phyloP scores from a whole-genome alignment of 768 basidiomycete genomes.

The Cyclocybe aegerita region DNA sequence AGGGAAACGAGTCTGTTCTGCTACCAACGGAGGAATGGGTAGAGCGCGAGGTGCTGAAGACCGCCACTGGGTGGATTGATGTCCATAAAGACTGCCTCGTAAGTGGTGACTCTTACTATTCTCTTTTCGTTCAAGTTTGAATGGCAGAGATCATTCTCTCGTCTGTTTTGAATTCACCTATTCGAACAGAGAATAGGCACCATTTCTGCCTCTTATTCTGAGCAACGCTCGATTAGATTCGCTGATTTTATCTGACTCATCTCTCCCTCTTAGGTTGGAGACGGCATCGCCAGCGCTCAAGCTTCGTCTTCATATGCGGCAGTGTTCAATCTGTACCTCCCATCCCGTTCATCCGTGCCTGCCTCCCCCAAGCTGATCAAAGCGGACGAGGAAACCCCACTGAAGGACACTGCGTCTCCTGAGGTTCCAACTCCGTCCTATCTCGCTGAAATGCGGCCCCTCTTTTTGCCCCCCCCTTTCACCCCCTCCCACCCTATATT shows the following conservation, averaged over 20 bases:
- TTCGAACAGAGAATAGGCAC: slow-evolving; percentile 2
- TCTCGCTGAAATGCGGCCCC: slow-evolving; percentile 53
- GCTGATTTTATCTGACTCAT: slow-evolving; percentile 17
- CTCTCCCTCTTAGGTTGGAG: slow-evolving; percentile 32
- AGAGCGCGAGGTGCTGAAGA: slow-evolving; percentile 70
- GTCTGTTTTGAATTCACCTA: slow-evolving; percentile 1
- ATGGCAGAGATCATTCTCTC: slow-evolving; percentile 3
- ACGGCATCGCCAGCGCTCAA: slow-evolving; percentile 31
- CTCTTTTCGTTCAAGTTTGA: slow-evolving; percentile 11
- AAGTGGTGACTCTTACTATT: slow-evolving; percentile 32
- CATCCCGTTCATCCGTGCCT: slow-evolving; percentile 26
- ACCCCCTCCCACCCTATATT: slow-evolving; percentile 75
- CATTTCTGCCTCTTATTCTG: slow-evolving; percentile 8
- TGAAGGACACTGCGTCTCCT: slow-evolving; percentile 17
- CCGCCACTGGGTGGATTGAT: slow-evolving; percentile 71
- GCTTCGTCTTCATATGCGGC: slow-evolving; percentile 45
- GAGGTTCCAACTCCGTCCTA: slow-evolving; percentile 31
- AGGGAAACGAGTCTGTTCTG: slow-evolving; percentile 61
- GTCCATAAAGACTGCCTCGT: slow-evolving; percentile 67
- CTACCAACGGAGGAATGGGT: slow-evolving; percentile 77
- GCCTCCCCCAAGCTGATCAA: slow-evolving; percentile 20
- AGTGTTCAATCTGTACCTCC: slow-evolving; percentile 46
- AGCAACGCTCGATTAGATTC: slow-evolving; percentile 1
- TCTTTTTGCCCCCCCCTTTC: slow-evolving; percentile 78
- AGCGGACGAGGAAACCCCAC: slow-evolving; percentile 22